These are phyloP conservation scores for Tetradesmus obliquus DNA, from an alignment of 139 green algal species.

Conservation along the genomic window DNA sequence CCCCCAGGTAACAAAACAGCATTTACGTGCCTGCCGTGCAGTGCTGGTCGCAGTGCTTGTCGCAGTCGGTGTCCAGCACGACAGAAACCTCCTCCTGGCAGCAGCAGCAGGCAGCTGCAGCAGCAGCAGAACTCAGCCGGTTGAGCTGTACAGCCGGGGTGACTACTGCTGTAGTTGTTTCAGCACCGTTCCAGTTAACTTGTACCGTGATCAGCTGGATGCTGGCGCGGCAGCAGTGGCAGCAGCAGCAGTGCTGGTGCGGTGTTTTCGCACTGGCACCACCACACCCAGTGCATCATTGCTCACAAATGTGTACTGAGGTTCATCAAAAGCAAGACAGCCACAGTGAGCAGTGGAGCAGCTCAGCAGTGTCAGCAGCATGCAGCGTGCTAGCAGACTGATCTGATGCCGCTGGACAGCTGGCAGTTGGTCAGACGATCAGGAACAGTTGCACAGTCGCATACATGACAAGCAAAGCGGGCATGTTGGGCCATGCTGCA, in stretches of 20 bases:
- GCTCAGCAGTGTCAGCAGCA: not conserved
- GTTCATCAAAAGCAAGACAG: not conserved
- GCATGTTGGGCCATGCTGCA: not conserved
- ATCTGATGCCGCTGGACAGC: not conserved
- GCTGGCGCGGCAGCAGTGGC: not conserved
- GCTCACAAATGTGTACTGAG: too few species aligned
- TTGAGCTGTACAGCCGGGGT: not conserved
- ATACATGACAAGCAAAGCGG: not conserved
- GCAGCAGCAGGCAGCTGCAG: not conserved
- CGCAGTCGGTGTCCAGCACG: not conserved
- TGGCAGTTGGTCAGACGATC: not conserved
- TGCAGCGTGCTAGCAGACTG: not conserved
- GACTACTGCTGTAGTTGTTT: not conserved
- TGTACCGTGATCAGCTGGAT: not conserved
- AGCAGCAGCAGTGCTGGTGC: not conserved
- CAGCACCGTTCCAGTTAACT: not conserved
- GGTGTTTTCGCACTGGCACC: too few species aligned
- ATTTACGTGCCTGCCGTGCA: not conserved
- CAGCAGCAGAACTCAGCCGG: not conserved
- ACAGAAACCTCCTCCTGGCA: not conserved
- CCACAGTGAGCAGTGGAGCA: not conserved
- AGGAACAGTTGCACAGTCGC: not conserved
- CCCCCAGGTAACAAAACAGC: conserved; percentile 3
- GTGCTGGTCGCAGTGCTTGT: not conserved
- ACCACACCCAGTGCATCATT: too few species aligned